Evolutionary conservation across 1,284 basidiomycete species (phyloP), one percentile per base, ranked within the genome.

Genomic region (Heterobasidion irregulare): DNA sequence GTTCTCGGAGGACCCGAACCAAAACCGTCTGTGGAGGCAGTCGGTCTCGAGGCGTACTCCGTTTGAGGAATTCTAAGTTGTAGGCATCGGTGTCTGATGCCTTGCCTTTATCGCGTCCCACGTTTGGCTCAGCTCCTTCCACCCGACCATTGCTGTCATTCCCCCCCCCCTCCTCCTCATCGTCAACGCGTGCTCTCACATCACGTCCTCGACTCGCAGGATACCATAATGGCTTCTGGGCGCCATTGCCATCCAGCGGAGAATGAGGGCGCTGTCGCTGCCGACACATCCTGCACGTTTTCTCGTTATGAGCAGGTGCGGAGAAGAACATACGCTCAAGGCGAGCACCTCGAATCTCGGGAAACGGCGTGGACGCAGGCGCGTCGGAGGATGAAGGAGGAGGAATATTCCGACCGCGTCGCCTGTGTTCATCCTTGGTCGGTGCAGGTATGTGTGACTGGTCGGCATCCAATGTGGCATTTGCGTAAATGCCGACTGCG

Each of bases 21-120:
- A 94, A 77, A 4, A 94, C 82, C 0, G 91, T 93, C 69, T 94
- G 91, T 16, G 91, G 88, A 1, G 91, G 92, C 2, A 90, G 57
- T 32, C 72, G 69, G 58, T 71, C 75, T 18, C 57, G 57, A 38
- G 61, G 56, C 47, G 54, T 52, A n/a, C 53, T 53, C 32, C 52
- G 46, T 15, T 50, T 41, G 38, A 61, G 53, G 50, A 61, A 60
- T 47, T 61, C 52, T 2, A 59, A 44, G 46, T 58, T 56, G 38
- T 57, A 56, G 41, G 47, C 51, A 48, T 56, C 57, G 45, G 12
- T 44, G 7, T 47, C 46, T 19, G 26, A 32, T 1, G 8, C 34
- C 44, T 53, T 45, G 26, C 51, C 51, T n/a, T 44, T 41, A 15
- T 13, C 36, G 6, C 16, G 10, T 15, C 32, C 8, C 12, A 10